Percentiles rank a stretch among this genome's conserved stretches.
Evolutionary conservation across 768 basidiomycete genomes (phyloP).

Genomic region (Hemileccinum impolitum): DNA sequence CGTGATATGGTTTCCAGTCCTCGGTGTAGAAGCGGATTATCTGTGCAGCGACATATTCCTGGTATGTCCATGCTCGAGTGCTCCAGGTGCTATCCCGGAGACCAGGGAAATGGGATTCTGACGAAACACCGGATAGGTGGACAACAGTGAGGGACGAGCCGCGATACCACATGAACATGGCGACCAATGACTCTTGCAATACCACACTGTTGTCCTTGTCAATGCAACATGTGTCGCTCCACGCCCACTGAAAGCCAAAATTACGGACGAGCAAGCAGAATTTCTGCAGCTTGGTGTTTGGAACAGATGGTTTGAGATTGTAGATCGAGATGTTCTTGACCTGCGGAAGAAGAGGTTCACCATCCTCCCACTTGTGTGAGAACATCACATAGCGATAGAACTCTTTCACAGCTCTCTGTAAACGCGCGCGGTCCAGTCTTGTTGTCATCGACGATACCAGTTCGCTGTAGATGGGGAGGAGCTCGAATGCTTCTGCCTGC

Average conservation of each 20-base stretch:
- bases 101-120: not conserved
- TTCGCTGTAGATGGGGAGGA: not conserved
- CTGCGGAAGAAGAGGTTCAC: not conserved
- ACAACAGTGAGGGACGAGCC: conserved; percentile 7
- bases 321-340: not conserved
- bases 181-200: conserved; percentile 13
- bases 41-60: conserved; percentile 9
- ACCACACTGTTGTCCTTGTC: not conserved
- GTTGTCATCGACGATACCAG: not conserved
- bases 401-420: not conserved
- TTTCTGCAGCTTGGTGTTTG: conserved; percentile 4
- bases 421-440: not conserved
- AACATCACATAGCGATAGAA: conserved; percentile 5
- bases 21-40: conserved; percentile 8
- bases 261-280: conserved; percentile 3
- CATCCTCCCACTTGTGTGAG: conserved; percentile 3
- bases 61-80: not conserved
- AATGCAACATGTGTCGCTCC: conserved; percentile 15
- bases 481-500: not conserved
- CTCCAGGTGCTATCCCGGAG: conserved; percentile 14
- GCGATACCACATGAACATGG: conserved; percentile 15
- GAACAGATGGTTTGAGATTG: too few species aligned
- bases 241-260: conserved; percentile 13
- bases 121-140: conserved; percentile 7
- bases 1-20: conserved; percentile 8